phyloP scores from a whole-genome alignment of 2,329 filamentous ascomycete genomes.

The Huntiella savannae region DNA sequence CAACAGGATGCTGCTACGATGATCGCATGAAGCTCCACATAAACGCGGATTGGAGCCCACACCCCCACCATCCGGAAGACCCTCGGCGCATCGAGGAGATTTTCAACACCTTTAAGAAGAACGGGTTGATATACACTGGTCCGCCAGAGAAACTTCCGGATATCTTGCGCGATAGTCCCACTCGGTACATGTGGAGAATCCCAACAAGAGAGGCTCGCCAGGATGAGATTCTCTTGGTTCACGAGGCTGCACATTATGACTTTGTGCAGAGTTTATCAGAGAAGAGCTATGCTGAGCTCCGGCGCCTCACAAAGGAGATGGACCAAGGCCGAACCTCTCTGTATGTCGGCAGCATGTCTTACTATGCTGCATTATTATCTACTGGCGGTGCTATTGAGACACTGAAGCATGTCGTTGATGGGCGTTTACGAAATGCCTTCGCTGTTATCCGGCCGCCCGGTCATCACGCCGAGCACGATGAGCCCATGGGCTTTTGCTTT shows the following conservation, averaged over 20 bases:
- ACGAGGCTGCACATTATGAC: slow-evolving; percentile 55
- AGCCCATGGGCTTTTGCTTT: slow-evolving; percentile 84
- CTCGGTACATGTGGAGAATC: slow-evolving; percentile 56
- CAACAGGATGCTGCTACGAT: slow-evolving; percentile 75
- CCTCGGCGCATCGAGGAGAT: slow-evolving; percentile 84
- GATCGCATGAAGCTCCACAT: slow-evolving; percentile 90
- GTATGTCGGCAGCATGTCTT: slow-evolving; percentile 69
- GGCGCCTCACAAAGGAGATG: slow-evolving; percentile 40
- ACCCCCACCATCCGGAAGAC: slow-evolving; percentile 83
- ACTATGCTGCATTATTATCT: slow-evolving; percentile 61
- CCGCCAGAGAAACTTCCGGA: slow-evolving; percentile 33
- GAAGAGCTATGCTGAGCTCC: slow-evolving; percentile 44
- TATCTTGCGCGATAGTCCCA: slow-evolving; percentile 34
- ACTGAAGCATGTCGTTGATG: slow-evolving; percentile 70
- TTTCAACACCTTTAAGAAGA: slow-evolving; percentile 69
- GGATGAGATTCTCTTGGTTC: slow-evolving; percentile 64
- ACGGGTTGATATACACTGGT: slow-evolving; percentile 53
- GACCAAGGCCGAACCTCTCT: slow-evolving; percentile 54
- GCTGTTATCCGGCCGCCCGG: slow-evolving; percentile 89
- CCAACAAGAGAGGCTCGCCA: slow-evolving; percentile 55
- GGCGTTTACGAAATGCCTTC: slow-evolving; percentile 80
- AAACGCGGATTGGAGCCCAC: slow-evolving; percentile 54
- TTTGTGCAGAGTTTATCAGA: slow-evolving; percentile 48
- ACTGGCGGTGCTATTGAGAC: slow-evolving; percentile 91
- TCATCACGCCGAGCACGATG: slow-evolving; percentile 76